A percentile compares a stretch with the other conserved stretches of the same genome.
These are phyloP conservation scores for Chaetomidium leptoderma DNA, from an alignment of 495 filamentous ascomycete species.

Conservation along the genomic window DNA sequence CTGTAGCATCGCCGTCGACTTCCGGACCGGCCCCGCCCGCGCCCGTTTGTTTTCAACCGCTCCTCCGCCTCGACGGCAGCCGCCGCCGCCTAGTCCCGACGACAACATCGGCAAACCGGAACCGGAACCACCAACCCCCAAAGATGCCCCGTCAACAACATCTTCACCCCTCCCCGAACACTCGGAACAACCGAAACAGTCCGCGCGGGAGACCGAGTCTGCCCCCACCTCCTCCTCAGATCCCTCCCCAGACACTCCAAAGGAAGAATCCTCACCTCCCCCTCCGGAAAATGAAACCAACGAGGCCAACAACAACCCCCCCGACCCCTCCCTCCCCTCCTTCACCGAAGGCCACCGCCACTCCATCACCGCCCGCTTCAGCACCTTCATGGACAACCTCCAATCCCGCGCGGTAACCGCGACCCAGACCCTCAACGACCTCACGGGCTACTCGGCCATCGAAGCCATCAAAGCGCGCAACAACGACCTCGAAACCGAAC, in stretches of 20 bases:
- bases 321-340: conserved; percentile 61
- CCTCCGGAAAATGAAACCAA: not conserved
- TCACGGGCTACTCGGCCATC: conserved; percentile 93
- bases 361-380: conserved; percentile 67
- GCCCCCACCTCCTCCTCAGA: not conserved
- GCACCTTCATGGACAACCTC: conserved; percentile 77
- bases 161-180: not conserved
- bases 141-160: not conserved
- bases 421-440: conserved; percentile 81
- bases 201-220: not conserved
- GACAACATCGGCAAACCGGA: conserved; percentile 1
- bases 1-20: conserved; percentile 9
- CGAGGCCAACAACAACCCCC: conserved; percentile 28
- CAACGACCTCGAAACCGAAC: conserved; percentile 60
- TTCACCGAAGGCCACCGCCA: conserved; percentile 68
- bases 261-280: not conserved
- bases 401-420: conserved; percentile 80
- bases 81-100: not conserved
- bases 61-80: conserved; percentile 16
- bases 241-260: not conserved
- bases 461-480: conserved; percentile 79
- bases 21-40: not conserved
- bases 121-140: not conserved
- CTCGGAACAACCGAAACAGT: not conserved
- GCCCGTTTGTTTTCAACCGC: conserved; percentile 21